Evolutionary conservation across 768 basidiomycete genomes (phyloP), one percentile per base, ranked within the genome.

Genomic region (Tylopilus rubrobrunneus): DNA sequence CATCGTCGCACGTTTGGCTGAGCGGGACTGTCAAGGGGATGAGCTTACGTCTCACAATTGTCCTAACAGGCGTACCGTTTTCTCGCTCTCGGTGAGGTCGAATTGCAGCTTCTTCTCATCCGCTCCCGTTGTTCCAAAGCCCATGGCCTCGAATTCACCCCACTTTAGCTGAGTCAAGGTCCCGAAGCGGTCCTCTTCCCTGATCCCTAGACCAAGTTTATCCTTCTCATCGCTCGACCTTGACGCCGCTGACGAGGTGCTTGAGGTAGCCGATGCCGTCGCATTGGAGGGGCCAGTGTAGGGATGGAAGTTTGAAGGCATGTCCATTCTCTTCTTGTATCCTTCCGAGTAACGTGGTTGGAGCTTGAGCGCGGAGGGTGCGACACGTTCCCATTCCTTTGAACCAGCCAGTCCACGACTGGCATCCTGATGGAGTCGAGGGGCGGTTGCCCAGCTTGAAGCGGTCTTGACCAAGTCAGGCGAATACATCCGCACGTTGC

Each of bases 131-230:
- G 74, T 74, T 7, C 82, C 81, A 57, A 98, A 97, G 0, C 94
- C 94, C 71, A 84, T 78, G 37, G 78, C 73, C 75, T 95, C 92
- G 63, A 97, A 98, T 66, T 89, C 85, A 7, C 92, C 92, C 94
- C 94, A 97, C 63, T 86, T 88, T 57, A 94, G 73, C 53, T 96
- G 91, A 0, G 92, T 89, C 59, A 95, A 66, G 55, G 83, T 91
- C 51, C 84, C 78, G 71, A 90, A 96, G 11, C 85, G 77, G 52
- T 87, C 87, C 56, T 86, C 78, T 39, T 76, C 72, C 40, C 77
- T 74, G 10, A 53, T 64, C 8, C 73, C 74, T 50, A 60, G 61
- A 28, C 64, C 73, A 12, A 46, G 58, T 0, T 73, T 66, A 7
- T 73, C 63, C 17, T 59, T 63, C 43, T 69, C 67, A 19, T 71